Evolutionary conservation across 331 rosid species (phyloP).

Genomic region (Acacia pycnantha): DNA sequence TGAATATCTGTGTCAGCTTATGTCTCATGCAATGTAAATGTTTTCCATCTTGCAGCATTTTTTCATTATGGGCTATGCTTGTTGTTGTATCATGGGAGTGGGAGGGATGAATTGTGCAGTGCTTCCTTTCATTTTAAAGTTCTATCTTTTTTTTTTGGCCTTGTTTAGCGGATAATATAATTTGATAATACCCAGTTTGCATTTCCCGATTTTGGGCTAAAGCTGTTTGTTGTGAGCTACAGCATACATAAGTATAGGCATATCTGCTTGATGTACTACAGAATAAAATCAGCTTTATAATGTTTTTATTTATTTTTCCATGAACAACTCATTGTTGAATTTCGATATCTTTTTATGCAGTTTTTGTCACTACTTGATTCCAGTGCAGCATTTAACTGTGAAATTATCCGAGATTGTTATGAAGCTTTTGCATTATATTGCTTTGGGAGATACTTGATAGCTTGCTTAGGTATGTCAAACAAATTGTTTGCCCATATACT

Average conservation of each 20-base stretch:
- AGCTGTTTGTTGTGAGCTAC: conserved; percentile 15
- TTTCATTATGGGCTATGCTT: not conserved
- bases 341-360: conserved; percentile 51
- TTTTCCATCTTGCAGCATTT: not conserved
- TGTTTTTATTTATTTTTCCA: not conserved
- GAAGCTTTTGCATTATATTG: conserved; percentile 99
- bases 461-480: conserved; percentile 83
- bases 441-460: conserved; percentile 95
- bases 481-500: conserved; percentile 10
- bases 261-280: conserved; percentile 8
- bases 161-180: not conserved
- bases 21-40: not conserved
- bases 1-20: not conserved
- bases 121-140: not conserved
- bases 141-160: not conserved
- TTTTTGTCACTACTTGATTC: conserved; percentile 88
- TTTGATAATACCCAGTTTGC: conserved; percentile 1
- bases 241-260: conserved; percentile 3
- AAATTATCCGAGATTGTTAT: conserved; percentile 91
- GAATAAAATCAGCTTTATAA: not conserved
- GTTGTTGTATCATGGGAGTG: not conserved
- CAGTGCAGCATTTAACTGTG: conserved; percentile 91
- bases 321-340: not conserved
- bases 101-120: not conserved
- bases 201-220: not conserved